These are phyloP conservation scores for Eucalyptus marginata DNA, from an alignment of 345 rosid genomes.

Conservation along the genomic window DNA sequence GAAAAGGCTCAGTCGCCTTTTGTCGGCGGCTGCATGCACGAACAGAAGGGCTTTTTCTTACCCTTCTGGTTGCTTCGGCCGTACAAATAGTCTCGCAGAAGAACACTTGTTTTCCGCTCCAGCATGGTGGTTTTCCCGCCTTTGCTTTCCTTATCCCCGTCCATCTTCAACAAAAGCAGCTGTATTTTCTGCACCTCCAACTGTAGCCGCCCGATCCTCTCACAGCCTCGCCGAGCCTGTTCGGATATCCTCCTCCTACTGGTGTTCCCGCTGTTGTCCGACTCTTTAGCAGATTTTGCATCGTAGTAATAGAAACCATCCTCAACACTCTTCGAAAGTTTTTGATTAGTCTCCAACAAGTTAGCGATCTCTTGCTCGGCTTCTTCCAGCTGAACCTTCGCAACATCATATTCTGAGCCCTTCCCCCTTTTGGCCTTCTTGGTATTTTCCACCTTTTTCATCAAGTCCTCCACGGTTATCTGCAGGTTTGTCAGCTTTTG, in stretches of 20 bases:
- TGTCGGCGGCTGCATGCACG: conserved; percentile 68
- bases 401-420: conserved; percentile 48
- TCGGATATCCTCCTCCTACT: conserved; percentile 46
- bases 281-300: conserved; percentile 24
- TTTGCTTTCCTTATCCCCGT: conserved; percentile 47
- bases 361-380: conserved; percentile 54
- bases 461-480: conserved; percentile 67
- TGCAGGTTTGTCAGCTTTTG: conserved; percentile 81
- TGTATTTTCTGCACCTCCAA: conserved; percentile 88
- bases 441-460: conserved; percentile 52
- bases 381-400: conserved; percentile 76
- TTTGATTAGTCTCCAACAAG: conserved; percentile 49
- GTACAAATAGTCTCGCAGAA: conserved; percentile 71
- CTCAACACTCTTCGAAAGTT: conserved; percentile 40
- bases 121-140: conserved; percentile 27
- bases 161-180: conserved; percentile 57
- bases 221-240: conserved; percentile 76
- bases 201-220: conserved; percentile 80
- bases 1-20: conserved; percentile 29
- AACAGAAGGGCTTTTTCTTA: conserved; percentile 52
- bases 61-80: conserved; percentile 36
- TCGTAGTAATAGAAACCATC: conserved; percentile 16
- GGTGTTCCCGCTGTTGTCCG: conserved; percentile 30
- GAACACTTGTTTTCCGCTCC: conserved; percentile 53
- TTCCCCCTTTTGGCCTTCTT: conserved; percentile 55